Evolutionary conservation across 73 alveolate genomes (phyloP), one percentile per base, ranked within the genome.

Genomic region (Paramecium primaurelia): DNA sequence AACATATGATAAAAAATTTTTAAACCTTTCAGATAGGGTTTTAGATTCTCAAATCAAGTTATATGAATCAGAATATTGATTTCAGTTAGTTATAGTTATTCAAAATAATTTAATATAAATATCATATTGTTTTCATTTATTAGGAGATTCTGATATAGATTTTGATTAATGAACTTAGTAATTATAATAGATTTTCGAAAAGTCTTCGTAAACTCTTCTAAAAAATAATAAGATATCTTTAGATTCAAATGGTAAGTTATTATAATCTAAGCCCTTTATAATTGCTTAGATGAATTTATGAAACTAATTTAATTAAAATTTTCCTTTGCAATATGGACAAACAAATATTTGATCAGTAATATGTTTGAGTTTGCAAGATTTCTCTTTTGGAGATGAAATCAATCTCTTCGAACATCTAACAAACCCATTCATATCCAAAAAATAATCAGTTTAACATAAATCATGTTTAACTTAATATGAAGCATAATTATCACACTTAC

Each of bases 351-450:
- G 30, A 28, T 64, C 84, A 14, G 47, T 32, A 28, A 64, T 64
- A n/a, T 28, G 47, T 64, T 26, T 64, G 4, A 64, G 22, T 10
- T 34, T 64, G 22, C 84, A 64, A 32, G 26, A 28, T 32, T 64
- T 64, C 11, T 64, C 42, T 28, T 64, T 32, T 28, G 84, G 84
- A 28, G 42, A 14, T 32, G 84, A 64, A 34, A 34, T 34, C 3
- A 64, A 28, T 64, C 84, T 64, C 26, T 64, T 64, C 2, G 42
- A 28, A 64, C 84, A 64, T 64, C 84, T 64, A 11, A 64, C 42
- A 64, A 64, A 64, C 2, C 84, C 84, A 64, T 64, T 64, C 84
- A 64, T 64, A 34, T 64, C 84, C 30, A 64, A 28, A 64, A 64
- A 64, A 11, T 32, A 64, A 64, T 64, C 47, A 34, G 84, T 64